Base-by-base conservation (phyloP, 345 rosid species). In the Syzygium aqueum region DNA sequence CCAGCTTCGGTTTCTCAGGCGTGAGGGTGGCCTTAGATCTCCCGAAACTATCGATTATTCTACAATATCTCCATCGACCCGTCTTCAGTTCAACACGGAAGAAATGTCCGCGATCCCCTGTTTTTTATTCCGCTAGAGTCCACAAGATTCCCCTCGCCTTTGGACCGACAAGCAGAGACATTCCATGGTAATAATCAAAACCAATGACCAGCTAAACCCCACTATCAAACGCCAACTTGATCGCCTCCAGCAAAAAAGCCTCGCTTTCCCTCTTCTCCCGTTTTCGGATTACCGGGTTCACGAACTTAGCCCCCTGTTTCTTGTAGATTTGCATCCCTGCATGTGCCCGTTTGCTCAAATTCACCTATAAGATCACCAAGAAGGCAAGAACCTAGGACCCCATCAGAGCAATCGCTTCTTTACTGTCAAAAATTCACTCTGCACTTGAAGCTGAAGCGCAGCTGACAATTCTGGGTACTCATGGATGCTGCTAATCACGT, bases 401-500 rank as follows among this genome's bases (percentile, higher is more conserved):
- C 27, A 73, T 73, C 82, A 37, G 23, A 73, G 10, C 25, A 22
- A 73, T 73, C 27, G 25, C 82, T 37, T 73, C 49, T 7, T 37
- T 73, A 73, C 49, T 11, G 82, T 73, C 27, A 0, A 37, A 37
- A 73, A 19, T 27, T 33, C 13, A 37, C 49, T 73, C 11, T 37
- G 49, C 25, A 73, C 49, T 73, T 73, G 82, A 73, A 37, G 27
- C 43, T 19, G 46, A 22, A 73, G 82, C 27, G 82, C 82, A 37
- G 27, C 27, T 73, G 25, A 21, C 21, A 17, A 37, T 73, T 43
- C 27, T 59, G 6, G 49, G 53, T 49, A 56, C 25, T 22, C 77
- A 91, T 93, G 95, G 94, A 91, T 37, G 73, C 91, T 49, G 93
- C 85, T n/a, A 90, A 90, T 85, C 63, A 88, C 21, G 23, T 91